phyloP scores from a whole-genome alignment of 371 early-diverging fungal species.

The Dinochytrium kinnereticum region DNA sequence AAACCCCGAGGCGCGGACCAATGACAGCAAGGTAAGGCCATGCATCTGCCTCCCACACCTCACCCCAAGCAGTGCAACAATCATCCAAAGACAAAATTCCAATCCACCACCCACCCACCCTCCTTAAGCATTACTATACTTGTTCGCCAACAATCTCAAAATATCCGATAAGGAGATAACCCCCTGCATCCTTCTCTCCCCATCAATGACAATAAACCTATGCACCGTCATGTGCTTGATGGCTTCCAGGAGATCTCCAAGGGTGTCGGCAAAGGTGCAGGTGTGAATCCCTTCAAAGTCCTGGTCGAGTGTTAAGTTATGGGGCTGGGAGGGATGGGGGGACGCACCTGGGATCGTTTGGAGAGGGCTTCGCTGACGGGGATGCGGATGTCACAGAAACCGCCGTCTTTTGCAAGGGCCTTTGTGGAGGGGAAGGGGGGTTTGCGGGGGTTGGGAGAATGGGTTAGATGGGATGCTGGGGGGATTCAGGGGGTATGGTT shows the following conservation, averaged over 20 bases:
- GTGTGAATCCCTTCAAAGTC: slow-evolving; percentile 95
- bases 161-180: slow-evolving; percentile 90
- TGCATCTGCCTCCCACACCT: too few species aligned
- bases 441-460: too few species aligned
- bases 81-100: too few species aligned
- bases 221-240: slow-evolving; percentile 84
- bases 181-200: slow-evolving; percentile 78
- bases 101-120: too few species aligned
- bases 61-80: too few species aligned
- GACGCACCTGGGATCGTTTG: slow-evolving; percentile 71
- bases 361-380: slow-evolving; percentile 86
- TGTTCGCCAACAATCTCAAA: slow-evolving; percentile 63
- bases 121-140: not conserved
- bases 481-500: too few species aligned
- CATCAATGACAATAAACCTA: slow-evolving; percentile 88
- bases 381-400: slow-evolving; percentile 75
- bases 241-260: slow-evolving; percentile 83
- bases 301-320: slow-evolving; percentile 33
- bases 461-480: too few species aligned
- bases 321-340: slow-evolving; percentile 13
- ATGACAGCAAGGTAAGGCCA: too few species aligned
- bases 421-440: too few species aligned
- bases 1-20: too few species aligned
- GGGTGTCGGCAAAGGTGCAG: slow-evolving; percentile 83
- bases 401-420: slow-evolving; percentile 56